A percentile compares a stretch with the other conserved stretches of the same genome.
Evolutionary conservation across 2,329 filamentous ascomycete species (phyloP).

Genomic region (Lachnellula suecica): DNA sequence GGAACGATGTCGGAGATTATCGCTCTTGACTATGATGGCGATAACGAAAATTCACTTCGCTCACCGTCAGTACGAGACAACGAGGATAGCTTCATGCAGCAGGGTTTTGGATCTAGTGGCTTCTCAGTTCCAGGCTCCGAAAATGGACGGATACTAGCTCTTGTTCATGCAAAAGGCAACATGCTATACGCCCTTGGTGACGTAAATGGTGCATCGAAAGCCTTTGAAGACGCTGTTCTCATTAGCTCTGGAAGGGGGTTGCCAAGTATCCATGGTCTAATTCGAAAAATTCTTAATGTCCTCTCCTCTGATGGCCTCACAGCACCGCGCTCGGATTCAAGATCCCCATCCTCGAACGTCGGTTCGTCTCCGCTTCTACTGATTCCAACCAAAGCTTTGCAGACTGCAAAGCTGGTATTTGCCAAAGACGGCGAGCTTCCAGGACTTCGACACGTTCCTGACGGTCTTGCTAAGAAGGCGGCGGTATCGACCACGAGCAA

Average conservation of each 20-base stretch:
- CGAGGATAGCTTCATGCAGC: conserved; percentile 22
- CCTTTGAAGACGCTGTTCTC: conserved; percentile 92
- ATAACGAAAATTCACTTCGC: conserved; percentile 20
- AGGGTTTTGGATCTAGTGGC: conserved; percentile 72
- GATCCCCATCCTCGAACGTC: conserved; percentile 8
- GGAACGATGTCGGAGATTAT: conserved; percentile 26
- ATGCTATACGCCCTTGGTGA: conserved; percentile 92
- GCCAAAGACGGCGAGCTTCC: conserved; percentile 72
- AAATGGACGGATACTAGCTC: conserved; percentile 88
- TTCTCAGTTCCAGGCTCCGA: conserved; percentile 83
- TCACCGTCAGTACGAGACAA: conserved; percentile 15
- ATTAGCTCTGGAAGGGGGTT: conserved; percentile 76
- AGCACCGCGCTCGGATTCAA: conserved; percentile 31
- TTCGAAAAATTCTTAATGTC: conserved; percentile 72
- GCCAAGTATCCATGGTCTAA: conserved; percentile 73
- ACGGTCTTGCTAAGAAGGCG: conserved; percentile 71
- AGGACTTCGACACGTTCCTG: conserved; percentile 70
- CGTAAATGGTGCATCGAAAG: conserved; percentile 74
- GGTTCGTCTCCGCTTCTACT: conserved; percentile 64
- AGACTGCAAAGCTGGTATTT: conserved; percentile 83
- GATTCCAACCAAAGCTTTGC: conserved; percentile 77
- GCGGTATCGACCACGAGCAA: conserved; percentile 94
- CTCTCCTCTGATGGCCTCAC: conserved; percentile 51
- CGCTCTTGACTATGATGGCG: conserved; percentile 30
- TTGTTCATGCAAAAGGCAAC: conserved; percentile 97